Evolutionary conservation across 495 filamentous ascomycete genomes (phyloP).

Genomic region (Margaritispora aquatica): DNA sequence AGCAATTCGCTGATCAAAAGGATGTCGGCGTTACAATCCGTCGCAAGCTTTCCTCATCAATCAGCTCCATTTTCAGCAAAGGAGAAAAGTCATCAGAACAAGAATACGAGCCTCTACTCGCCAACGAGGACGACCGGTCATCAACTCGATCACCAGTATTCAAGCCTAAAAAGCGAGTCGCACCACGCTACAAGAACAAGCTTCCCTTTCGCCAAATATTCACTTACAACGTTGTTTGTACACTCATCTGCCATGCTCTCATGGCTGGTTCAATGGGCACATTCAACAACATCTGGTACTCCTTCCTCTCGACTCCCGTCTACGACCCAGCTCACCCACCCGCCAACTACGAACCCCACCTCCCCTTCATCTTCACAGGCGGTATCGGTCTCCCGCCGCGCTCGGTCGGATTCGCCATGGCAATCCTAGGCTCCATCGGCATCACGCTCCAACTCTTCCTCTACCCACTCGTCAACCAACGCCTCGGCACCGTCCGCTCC

Average conservation of each 20-base stretch:
- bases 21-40: slow-evolving; percentile 42
- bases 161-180: slow-evolving; percentile 16
- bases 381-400: slow-evolving; percentile 71
- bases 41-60: slow-evolving; percentile 6
- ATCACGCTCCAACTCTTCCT: slow-evolving; percentile 71
- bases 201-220: slow-evolving; percentile 72
- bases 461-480: slow-evolving; percentile 62
- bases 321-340: slow-evolving; percentile 44
- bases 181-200: slow-evolving; percentile 25
- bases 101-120: slow-evolving; percentile 2
- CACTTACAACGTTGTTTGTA: slow-evolving; percentile 68
- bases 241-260: slow-evolving; percentile 61
- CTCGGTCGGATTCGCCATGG: slow-evolving; percentile 70
- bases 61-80: slow-evolving; percentile 1
- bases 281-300: slow-evolving; percentile 79
- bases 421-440: slow-evolving; percentile 70
- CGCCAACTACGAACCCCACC: slow-evolving; percentile 32
- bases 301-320: slow-evolving; percentile 77
- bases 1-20: slow-evolving; percentile 35
- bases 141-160: not conserved
- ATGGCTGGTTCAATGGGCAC: slow-evolving; percentile 74
- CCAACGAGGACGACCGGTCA: not conserved
- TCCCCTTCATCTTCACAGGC: slow-evolving; percentile 72
- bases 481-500: slow-evolving; percentile 60
- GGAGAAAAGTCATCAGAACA: not conserved